Evolutionary conservation across 345 rosid species (phyloP).

Genomic region (Salix viminalis): DNA sequence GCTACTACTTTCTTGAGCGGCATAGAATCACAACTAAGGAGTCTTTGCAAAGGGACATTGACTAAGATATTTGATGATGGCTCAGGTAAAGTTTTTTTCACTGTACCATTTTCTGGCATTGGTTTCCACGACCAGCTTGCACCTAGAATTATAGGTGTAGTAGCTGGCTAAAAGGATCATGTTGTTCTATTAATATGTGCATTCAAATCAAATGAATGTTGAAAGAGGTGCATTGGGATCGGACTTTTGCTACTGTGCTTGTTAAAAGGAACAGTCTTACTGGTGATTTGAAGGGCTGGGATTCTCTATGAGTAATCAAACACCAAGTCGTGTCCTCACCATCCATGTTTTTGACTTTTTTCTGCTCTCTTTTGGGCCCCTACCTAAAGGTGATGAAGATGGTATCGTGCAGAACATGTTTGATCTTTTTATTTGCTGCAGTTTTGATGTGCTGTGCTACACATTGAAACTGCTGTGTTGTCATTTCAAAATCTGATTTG

Average conservation of each 20-base stretch:
- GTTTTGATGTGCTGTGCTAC: not conserved
- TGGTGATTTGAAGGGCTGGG: constrained; percentile 1
- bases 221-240: not conserved
- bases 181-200: not conserved
- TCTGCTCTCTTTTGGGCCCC: not conserved
- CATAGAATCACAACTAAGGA: constrained; percentile 58
- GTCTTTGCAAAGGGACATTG: constrained; percentile 44
- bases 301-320: not conserved
- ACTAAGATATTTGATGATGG: constrained; percentile 28
- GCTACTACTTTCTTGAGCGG: constrained; percentile 47
- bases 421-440: not conserved
- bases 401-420: not conserved
- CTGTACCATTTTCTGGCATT: not conserved
- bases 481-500: not conserved
- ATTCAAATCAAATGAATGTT: not conserved
- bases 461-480: not conserved
- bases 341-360: not conserved
- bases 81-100: constrained; percentile 31
- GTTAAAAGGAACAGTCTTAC: constrained; percentile 22
- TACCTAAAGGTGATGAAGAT: not conserved
- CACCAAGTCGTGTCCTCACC: not conserved
- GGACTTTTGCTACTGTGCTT: constrained; percentile 9
- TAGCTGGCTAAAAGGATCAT: not conserved
- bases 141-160: not conserved
- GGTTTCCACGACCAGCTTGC: not conserved